phyloP scores from a whole-genome alignment of 78 protist species.

The Dictyostelium purpureum region DNA sequence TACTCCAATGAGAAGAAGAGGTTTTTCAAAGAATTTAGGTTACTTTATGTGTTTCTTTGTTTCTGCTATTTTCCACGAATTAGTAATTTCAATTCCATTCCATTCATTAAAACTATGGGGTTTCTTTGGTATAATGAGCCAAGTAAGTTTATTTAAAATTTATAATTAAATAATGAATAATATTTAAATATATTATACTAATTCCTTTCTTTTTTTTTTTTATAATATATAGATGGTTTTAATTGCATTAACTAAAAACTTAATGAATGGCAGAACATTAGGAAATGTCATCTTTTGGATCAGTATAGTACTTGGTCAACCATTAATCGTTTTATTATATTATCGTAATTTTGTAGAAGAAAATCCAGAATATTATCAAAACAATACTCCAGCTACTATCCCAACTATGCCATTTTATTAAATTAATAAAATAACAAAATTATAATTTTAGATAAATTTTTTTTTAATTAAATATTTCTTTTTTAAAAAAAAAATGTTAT shows the following conservation, averaged over 20 bases:
- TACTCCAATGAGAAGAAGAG: constrained; percentile 68
- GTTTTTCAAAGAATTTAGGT: constrained; percentile 25
- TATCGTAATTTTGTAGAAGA: constrained; percentile 66
- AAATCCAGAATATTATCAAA: constrained; percentile 48
- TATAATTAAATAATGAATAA: background rate
- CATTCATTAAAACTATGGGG: constrained; percentile 75
- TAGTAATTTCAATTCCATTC: constrained; percentile 73
- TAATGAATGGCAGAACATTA: constrained; percentile 44
- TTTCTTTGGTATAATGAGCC: constrained; percentile 83
- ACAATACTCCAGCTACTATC: background rate
- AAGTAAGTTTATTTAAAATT: background rate
- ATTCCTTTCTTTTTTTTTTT: background rate
- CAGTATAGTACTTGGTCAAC: constrained; percentile 75
- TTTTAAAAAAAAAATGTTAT: too few relatives aligned
- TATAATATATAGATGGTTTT: constrained; percentile 35
- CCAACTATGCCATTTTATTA: constrained; percentile 8
- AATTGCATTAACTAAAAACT: constrained; percentile 41
- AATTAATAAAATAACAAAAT: background rate
- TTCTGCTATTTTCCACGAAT: constrained; percentile 87
- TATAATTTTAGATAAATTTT: too few relatives aligned
- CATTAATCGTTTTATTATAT: constrained; percentile 66
- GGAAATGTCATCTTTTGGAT: constrained; percentile 83
- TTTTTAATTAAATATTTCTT: background rate
- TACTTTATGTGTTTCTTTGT: constrained; percentile 80
- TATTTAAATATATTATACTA: background rate